These are phyloP conservation scores for Coprinopsis cinerea DNA, from an alignment of 768 basidiomycete genomes.

Conservation along the genomic window DNA sequence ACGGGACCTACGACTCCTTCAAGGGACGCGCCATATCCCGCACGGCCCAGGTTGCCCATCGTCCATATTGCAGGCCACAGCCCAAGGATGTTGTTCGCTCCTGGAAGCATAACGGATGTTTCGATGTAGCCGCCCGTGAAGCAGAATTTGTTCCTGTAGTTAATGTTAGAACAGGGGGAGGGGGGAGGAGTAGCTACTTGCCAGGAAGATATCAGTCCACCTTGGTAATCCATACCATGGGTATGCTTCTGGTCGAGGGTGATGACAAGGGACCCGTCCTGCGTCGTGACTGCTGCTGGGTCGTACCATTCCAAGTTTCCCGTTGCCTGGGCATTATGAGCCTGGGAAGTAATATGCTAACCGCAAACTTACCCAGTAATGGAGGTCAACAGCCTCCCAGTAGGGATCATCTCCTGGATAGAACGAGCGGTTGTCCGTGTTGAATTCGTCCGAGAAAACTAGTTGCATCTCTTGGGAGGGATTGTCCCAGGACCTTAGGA, in stretches of 20 bases:
- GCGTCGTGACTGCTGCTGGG: slow-evolving; percentile 72
- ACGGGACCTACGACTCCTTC: slow-evolving; percentile 68
- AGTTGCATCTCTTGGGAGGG: slow-evolving; percentile 44
- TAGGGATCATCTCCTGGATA: slow-evolving; percentile 83
- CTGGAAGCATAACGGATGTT: slow-evolving; percentile 56
- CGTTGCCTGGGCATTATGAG: slow-evolving; percentile 30
- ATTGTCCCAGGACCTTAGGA: slow-evolving; percentile 51
- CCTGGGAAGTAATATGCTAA: neutral
- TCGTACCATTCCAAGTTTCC: slow-evolving; percentile 84
- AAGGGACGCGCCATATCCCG: slow-evolving; percentile 79
- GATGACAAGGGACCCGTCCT: slow-evolving; percentile 66
- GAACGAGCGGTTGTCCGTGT: slow-evolving; percentile 64
- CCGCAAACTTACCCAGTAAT: slow-evolving; percentile 55
- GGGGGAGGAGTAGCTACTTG: slow-evolving; percentile 17
- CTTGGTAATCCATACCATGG: slow-evolving; percentile 67
- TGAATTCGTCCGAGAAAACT: slow-evolving; percentile 79
- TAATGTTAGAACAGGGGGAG: slow-evolving; percentile 24
- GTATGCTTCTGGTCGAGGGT: slow-evolving; percentile 58
- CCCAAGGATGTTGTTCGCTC: slow-evolving; percentile 56
- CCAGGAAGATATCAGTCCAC: slow-evolving; percentile 46
- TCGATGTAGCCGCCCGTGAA: slow-evolving; percentile 82
- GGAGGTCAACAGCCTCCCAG: slow-evolving; percentile 75
- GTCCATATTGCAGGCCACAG: slow-evolving; percentile 84
- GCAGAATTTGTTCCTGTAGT: slow-evolving; percentile 77
- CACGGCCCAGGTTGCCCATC: slow-evolving; percentile 63